phyloP scores from a whole-genome alignment of 306 rosid species.

The Pueraria montana region DNA sequence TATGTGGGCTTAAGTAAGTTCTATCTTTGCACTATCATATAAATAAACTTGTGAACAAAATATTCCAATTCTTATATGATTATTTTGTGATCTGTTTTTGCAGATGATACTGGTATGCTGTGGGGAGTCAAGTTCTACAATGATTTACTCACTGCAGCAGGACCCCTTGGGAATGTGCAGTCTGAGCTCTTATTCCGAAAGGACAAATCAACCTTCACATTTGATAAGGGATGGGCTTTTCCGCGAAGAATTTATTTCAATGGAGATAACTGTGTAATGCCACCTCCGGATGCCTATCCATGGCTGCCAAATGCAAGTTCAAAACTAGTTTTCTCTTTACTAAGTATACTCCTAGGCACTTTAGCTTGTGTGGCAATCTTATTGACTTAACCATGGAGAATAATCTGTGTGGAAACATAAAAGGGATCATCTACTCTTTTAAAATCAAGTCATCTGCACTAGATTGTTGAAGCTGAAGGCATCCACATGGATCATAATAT shows the following conservation, averaged over 20 bases:
- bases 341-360: conserved; percentile 41
- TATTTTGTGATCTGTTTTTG: conserved; percentile 47
- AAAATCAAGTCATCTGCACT: not conserved
- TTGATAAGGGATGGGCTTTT: conserved; percentile 96
- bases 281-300: conserved; percentile 91
- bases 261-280: conserved; percentile 67
- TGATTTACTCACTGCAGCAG: conserved; percentile 77
- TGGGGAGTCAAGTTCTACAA: conserved; percentile 89
- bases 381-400: conserved; percentile 49
- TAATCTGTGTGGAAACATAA: not conserved
- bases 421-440: not conserved
- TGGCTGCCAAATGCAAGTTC: conserved; percentile 81
- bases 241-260: conserved; percentile 88
- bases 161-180: conserved; percentile 85
- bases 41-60: conserved; percentile 7
- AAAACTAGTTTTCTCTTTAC: conserved; percentile 49
- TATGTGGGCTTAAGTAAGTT: conserved; percentile 85
- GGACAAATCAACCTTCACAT: conserved; percentile 74
- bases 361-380: conserved; percentile 60
- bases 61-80: not conserved
- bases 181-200: conserved; percentile 85
- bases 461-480: not conserved
- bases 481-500: not conserved
- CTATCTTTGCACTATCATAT: conserved; percentile 21
- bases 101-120: conserved; percentile 93